These are phyloP conservation scores for Ceratocystis albifundus DNA, from an alignment of 2,329 filamentous ascomycete species.

Conservation along the genomic window DNA sequence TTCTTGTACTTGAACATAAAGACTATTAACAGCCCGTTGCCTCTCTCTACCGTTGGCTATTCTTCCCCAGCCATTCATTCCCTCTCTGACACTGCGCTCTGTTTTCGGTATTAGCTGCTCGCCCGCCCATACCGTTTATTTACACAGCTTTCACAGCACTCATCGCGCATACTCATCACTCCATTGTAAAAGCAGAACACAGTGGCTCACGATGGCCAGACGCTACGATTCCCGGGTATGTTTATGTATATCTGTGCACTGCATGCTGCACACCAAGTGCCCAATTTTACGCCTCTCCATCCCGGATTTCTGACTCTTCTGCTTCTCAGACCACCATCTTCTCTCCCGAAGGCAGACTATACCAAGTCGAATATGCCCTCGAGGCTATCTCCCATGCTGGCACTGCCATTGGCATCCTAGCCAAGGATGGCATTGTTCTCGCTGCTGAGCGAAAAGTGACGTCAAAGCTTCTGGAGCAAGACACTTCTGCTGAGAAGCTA, in stretches of 20 bases:
- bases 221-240: constrained; percentile 93
- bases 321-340: constrained; percentile 84
- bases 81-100: neutral
- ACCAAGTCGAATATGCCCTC: constrained; percentile 98
- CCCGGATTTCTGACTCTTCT: neutral
- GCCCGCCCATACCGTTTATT: constrained; percentile 22
- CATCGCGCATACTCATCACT: neutral
- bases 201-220: constrained; percentile 58
- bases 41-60: neutral
- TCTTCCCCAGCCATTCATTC: neutral
- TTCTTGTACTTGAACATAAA: constrained; percentile 1
- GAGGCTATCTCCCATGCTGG: constrained; percentile 98
- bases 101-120: constrained; percentile 25
- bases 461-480: constrained; percentile 97
- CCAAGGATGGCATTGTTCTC: constrained; percentile 95
- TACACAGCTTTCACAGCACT: neutral
- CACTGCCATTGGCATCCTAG: constrained; percentile 90
- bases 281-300: neutral
- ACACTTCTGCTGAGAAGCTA: constrained; percentile 98
- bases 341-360: constrained; percentile 94
- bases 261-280: neutral
- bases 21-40: neutral
- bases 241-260: constrained; percentile 14
- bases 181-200: neutral
- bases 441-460: constrained; percentile 98